Evolutionary conservation across 495 filamentous ascomycete species (phyloP).

Genomic region (Paragyromitra xinjiangensis): DNA sequence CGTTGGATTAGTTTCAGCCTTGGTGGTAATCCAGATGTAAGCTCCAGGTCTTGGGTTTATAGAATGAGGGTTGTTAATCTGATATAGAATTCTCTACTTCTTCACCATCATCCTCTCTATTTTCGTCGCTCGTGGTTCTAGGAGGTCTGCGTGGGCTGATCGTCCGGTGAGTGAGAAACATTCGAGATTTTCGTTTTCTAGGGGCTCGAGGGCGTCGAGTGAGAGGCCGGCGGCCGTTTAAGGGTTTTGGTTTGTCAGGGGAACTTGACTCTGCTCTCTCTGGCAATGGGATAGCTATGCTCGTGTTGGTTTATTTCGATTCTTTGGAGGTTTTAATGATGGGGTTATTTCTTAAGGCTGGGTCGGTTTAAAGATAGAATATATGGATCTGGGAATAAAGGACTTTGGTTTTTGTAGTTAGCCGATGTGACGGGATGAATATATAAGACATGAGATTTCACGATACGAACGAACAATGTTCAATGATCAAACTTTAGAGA

Average conservation of each 20-base stretch:
- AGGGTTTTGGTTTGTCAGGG: not conserved
- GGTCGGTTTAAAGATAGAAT: too few species aligned
- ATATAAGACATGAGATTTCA: too few species aligned
- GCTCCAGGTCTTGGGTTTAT: not conserved
- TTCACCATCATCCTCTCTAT: constrained; percentile 31
- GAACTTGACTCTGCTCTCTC: not conserved
- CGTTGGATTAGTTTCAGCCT: constrained; percentile 25
- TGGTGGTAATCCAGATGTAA: constrained; percentile 40
- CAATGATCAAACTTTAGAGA: too few species aligned
- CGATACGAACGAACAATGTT: too few species aligned
- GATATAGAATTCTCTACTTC: constrained; percentile 45
- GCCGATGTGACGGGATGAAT: too few species aligned
- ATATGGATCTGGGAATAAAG: too few species aligned
- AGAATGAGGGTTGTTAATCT: constrained; percentile 2
- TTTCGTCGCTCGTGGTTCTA: constrained; percentile 19
- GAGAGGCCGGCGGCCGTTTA: constrained; percentile 14
- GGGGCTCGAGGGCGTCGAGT: constrained; percentile 5
- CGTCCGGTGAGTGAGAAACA: not conserved
- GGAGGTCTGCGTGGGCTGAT: not conserved
- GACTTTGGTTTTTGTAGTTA: too few species aligned
- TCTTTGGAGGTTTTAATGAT: not conserved
- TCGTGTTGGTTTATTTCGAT: not conserved
- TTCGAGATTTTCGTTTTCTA: constrained; percentile 17
- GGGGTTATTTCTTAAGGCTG: not conserved
- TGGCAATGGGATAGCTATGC: not conserved